phyloP scores from a whole-genome alignment of 768 basidiomycete genomes.

The Psilocybe sp. region DNA sequence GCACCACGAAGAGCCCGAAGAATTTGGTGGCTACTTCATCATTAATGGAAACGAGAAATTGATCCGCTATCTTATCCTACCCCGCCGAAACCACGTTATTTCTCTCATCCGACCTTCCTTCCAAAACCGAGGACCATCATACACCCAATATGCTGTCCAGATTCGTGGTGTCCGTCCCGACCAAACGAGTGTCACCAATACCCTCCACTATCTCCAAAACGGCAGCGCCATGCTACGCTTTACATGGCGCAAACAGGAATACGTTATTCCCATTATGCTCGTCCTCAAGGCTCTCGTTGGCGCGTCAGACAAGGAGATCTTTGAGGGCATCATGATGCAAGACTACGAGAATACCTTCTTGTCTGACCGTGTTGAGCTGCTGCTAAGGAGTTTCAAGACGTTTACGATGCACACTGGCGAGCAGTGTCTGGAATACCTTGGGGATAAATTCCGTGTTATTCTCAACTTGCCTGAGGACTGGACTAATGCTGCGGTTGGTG shows the following conservation, averaged over 20 bases:
- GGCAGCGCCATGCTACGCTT: conserved; percentile 97
- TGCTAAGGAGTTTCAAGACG: conserved; percentile 93
- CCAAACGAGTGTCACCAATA: conserved; percentile 91
- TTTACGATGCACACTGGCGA: conserved; percentile 85
- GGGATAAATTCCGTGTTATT: conserved; percentile 94
- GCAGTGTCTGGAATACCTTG: conserved; percentile 92
- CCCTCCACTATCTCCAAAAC: conserved; percentile 95
- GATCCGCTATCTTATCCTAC: conserved; percentile 95
- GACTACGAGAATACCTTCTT: conserved; percentile 97
- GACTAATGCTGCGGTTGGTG: conserved; percentile 79
- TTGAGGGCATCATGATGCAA: conserved; percentile 94
- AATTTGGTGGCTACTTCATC: conserved; percentile 98
- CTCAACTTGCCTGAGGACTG: conserved; percentile 91
- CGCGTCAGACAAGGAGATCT: conserved; percentile 94
- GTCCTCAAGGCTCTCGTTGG: conserved; percentile 90
- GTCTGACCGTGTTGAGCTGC: conserved; percentile 92
- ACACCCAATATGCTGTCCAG: conserved; percentile 91
- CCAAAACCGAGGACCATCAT: conserved; percentile 88
- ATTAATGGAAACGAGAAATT: conserved; percentile 99
- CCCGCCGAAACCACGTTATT: conserved; percentile 93
- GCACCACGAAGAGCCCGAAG: conserved; percentile 95
- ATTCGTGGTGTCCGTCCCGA: conserved; percentile 94
- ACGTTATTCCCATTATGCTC: conserved; percentile 96
- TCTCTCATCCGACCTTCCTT: conserved; percentile 91
- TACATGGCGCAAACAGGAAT: conserved; percentile 97